Base-by-base conservation (phyloP, 805 yeast genomes). In the Candida quercuum region DNA sequence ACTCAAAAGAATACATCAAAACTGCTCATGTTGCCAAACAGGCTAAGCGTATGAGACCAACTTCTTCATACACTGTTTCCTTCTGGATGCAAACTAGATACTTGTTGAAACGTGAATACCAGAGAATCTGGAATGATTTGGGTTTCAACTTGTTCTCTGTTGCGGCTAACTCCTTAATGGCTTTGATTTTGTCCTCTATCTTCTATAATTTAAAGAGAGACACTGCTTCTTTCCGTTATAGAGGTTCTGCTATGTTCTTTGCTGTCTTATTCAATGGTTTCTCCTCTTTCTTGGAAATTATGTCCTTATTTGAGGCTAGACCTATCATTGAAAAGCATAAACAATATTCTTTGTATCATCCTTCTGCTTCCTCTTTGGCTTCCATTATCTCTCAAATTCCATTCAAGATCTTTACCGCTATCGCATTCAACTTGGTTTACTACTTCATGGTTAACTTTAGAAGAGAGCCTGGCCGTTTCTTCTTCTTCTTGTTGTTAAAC, bases 241-340 rank as follows among this genome's bases (percentile, higher is more conserved):
- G 87, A 52, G 72, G 78, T 48, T 76, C 86, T 29, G 71, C 80
- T 32, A 63, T 83, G 67, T 84, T 83, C 61, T 80, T 80, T 56
- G 79, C 82, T 17, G 67, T 75, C 32, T 63, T 78, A 51, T 78
- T 76, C 58, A 78, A 78, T 53, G 77, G 83, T 12, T 74, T 78
- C 49, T 64, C 79, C 14, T 76, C 81, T 14, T 54, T 78, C 41
- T 62, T 77, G 49, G 86, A 79, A 57, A 68, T 79, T 41, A 63
- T 48, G 48, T 38, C 52, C 15, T 33, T 48, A 19, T 52, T 48
- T 25, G 56, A 48, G 37, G 51, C 51, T 23, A 68, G 84, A 50
- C 70, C 75, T 15, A 68, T 78, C 42, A 72, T 76, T 27, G 78
- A 73, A 46, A 78, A 78, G 51, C 85, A 78, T 44, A 70, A 71